Conservation (phyloP, 176 grass and related monocot genomes). For the Pontederia crassipes region DNA sequence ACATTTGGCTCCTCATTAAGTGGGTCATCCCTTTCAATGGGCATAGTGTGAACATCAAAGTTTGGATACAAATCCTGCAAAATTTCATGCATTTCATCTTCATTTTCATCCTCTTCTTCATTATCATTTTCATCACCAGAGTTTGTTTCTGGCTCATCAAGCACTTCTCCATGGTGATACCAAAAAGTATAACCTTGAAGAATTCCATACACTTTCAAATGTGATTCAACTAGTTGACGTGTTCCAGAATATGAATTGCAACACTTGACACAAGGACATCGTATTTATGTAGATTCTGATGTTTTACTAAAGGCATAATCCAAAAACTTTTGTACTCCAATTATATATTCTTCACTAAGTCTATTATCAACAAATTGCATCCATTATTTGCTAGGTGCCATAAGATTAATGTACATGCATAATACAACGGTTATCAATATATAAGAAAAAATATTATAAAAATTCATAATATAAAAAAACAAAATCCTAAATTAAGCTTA, state of each 20-base stretch:
- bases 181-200: not conserved
- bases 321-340: too few species aligned
- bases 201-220: not conserved
- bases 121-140: not conserved
- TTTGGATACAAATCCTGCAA: not conserved
- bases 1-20: not conserved
- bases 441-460: too few species aligned
- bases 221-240: not conserved
- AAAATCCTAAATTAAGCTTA: too few species aligned
- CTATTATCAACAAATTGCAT: too few species aligned
- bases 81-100: not conserved
- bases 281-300: too few species aligned
- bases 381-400: too few species aligned
- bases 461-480: too few species aligned
- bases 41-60: not conserved
- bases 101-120: not conserved
- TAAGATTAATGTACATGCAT: too few species aligned
- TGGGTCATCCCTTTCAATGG: not conserved
- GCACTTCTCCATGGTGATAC: not conserved
- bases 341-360: too few species aligned
- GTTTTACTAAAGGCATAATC: too few species aligned
- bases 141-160: not conserved
- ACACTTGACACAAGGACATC: too few species aligned
- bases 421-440: too few species aligned
- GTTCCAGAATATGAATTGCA: not conserved